Evolutionary conservation across 306 rosid genomes (phyloP).

Genomic region (Leucaena leucocephala): DNA sequence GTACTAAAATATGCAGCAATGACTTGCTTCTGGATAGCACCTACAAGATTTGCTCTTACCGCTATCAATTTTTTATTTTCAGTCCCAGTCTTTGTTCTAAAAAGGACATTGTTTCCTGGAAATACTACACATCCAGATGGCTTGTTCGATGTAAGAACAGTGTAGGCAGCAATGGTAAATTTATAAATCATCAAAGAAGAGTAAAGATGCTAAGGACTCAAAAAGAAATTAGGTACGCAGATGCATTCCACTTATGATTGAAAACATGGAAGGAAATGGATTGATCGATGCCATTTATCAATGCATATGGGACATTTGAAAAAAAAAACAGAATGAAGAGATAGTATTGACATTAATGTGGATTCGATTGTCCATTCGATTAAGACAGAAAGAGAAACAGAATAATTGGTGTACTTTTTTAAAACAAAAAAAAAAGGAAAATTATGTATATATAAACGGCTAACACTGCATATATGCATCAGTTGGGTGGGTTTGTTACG

Average conservation of each 20-base stretch:
- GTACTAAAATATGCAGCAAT: constrained; percentile 5
- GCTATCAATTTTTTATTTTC: background rate
- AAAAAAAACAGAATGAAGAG: background rate
- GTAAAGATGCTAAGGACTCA: background rate
- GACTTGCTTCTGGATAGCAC: background rate
- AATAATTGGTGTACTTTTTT: background rate
- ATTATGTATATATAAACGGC: background rate
- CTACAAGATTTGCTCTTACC: background rate
- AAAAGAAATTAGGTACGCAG: too few relatives aligned
- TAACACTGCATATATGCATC: constrained; percentile 35
- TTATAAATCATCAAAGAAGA: constrained; percentile 16
- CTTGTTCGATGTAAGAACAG: background rate
- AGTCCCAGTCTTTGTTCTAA: background rate
- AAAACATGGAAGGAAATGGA: background rate
- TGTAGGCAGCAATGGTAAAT: constrained; percentile 13
- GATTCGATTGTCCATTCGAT: constrained; percentile 15
- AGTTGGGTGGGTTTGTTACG: constrained; percentile 34
- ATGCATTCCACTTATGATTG: background rate
- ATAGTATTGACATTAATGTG: background rate
- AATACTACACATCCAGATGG: constrained; percentile 14
- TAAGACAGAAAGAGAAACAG: background rate
- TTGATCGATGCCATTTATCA: background rate
- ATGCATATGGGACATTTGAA: constrained; percentile 2
- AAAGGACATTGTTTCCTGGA: background rate
- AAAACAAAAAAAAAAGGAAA: background rate